phyloP scores from a whole-genome alignment of 805 yeast genomes.

The Tetrapisispora arboricola region DNA sequence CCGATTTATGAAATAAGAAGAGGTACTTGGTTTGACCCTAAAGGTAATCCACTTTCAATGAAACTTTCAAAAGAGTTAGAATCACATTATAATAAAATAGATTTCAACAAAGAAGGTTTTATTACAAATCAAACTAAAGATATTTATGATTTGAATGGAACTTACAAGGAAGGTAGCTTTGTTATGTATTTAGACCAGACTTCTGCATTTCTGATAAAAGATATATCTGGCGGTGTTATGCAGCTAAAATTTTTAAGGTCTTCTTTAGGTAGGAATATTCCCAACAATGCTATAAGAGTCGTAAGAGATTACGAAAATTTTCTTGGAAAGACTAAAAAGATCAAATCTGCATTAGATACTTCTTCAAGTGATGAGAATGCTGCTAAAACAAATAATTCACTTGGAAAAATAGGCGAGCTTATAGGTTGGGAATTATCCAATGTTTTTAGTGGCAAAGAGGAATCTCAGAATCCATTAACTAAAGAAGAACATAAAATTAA shows the following conservation, averaged over 20 bases:
- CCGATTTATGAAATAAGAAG: conserved; percentile 74
- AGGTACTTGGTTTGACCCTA: conserved; percentile 70
- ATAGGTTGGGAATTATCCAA: neutral
- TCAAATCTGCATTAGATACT: neutral
- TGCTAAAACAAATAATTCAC: neutral
- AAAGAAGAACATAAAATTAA: neutral
- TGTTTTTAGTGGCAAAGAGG: neutral
- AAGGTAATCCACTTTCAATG: conserved; percentile 44
- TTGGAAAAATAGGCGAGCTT: conserved; percentile 2
- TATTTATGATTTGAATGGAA: conserved; percentile 8
- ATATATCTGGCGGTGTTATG: conserved; percentile 33
- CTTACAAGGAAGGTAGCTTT: conserved; percentile 10
- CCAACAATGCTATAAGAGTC: conserved; percentile 40
- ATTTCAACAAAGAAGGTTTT: conserved; percentile 25
- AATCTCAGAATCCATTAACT: neutral
- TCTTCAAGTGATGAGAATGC: neutral
- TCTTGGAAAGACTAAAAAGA: neutral
- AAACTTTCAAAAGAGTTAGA: conserved; percentile 40
- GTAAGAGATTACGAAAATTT: neutral
- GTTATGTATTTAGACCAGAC: conserved; percentile 32
- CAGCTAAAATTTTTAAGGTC: conserved; percentile 30
- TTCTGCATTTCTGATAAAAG: conserved; percentile 40
- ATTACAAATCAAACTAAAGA: conserved; percentile 8
- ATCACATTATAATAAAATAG: conserved; percentile 33
- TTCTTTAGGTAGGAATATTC: conserved; percentile 24